Evolutionary conservation across 805 yeast species (phyloP).

Genomic region (Lipomyces spencermartinsiae): DNA sequence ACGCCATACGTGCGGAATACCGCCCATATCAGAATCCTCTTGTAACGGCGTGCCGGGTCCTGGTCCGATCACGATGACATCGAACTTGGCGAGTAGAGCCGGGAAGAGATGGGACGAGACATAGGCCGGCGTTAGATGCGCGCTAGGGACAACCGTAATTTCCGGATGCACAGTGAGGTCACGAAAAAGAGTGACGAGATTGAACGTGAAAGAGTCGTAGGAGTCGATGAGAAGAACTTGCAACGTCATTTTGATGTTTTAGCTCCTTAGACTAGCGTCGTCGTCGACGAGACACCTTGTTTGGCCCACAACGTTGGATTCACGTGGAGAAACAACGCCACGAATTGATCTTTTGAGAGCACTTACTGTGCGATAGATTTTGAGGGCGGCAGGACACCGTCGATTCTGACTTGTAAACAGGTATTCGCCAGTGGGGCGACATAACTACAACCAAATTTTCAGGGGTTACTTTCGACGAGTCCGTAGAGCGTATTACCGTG

Average conservation of each 20-base stretch:
- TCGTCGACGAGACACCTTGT: no score
- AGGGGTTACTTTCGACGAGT: not conserved
- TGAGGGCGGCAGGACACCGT: no score
- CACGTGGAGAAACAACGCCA: no score
- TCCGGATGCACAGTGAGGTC: slow-evolving; percentile 10
- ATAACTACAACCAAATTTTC: not conserved
- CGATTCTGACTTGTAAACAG: no score
- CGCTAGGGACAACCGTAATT: slow-evolving; percentile 49
- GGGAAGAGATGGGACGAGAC: slow-evolving; percentile 60
- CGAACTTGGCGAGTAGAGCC: slow-evolving; percentile 58
- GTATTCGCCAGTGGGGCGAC: no score
- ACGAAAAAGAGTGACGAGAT: slow-evolving; percentile 65
- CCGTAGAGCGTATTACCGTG: not conserved
- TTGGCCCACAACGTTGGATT: no score
- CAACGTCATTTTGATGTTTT: not conserved
- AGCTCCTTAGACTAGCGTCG: not conserved
- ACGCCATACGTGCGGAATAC: slow-evolving; percentile 64
- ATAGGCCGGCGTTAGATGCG: slow-evolving; percentile 13
- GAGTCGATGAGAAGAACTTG: slow-evolving; percentile 75
- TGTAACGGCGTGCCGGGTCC: slow-evolving; percentile 92
- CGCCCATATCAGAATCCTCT: slow-evolving; percentile 67
- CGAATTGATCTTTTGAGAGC: no score
- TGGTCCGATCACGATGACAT: slow-evolving; percentile 88
- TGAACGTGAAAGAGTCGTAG: slow-evolving; percentile 93
- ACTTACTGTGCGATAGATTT: no score